Base-by-base conservation (phyloP, 768 basidiomycete genomes). In the Lenzites betulinus region DNA sequence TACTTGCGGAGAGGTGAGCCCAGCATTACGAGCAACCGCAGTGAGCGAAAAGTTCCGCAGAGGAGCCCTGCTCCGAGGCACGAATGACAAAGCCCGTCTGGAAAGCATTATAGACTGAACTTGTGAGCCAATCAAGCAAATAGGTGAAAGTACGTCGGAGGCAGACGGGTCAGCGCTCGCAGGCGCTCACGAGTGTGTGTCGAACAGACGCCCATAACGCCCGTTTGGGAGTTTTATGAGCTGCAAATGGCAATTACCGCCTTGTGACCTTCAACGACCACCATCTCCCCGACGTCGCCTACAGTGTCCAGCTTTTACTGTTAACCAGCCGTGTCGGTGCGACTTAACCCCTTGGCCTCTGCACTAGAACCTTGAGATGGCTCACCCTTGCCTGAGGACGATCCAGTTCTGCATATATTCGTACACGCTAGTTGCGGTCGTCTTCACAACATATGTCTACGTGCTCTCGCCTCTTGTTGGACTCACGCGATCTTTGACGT, bases 381-480 rank as follows among this genome's bases (percentile, higher is more conserved):
- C 42, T 33, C 15, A 22, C 25, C 2, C 28, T 1, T 26, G 50
- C 16, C 18, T 46, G 20, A 51, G 30, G 47, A 22, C 64, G 11
- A 26, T 67, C 1, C 66, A 66, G 36, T 35, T 55, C 28, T 55
- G 22, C 25, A 42, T 51, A 7, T 25, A 47, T 23, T 22, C 66
- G 48, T 78, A 76, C 51, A 33, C 72, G 22, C 47, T 60, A 25
- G 60, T 63, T 30, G 71, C 75, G 20, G 51, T 78, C 43, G 25
- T 72, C 20, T 75, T 74, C 60, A 71, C 74, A 2, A 71, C 77
- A 0, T 69, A 66, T 39, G 67, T 57, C 58, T 51, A 75, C 13
- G 25, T 67, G 7, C 52, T 64, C 15, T 56, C 42, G 15, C 63
- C 69, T 30, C 18, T 65, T 8, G 26, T 53, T 25, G 36, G 41